Conservation (phyloP, 2,329 filamentous ascomycete genomes). For the Aureobasidium sp. region DNA sequence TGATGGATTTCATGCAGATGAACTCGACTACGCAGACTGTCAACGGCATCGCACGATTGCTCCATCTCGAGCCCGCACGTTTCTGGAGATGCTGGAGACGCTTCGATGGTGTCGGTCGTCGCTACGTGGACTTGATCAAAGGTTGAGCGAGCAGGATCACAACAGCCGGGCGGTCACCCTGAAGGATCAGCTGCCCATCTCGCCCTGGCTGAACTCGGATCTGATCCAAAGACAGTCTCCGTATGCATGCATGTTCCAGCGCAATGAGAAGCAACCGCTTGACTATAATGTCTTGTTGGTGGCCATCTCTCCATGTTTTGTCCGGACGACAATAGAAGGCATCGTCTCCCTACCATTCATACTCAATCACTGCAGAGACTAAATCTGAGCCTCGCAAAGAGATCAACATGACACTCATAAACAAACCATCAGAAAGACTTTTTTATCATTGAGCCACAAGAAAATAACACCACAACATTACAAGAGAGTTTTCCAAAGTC, state of each 20-base stretch:
- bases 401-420: not conserved
- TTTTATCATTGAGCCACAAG: not conserved
- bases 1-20: not conserved
- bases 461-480: not conserved
- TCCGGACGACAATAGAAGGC: not conserved
- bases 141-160: not conserved
- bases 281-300: not conserved
- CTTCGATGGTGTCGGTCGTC: not conserved
- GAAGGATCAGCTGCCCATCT: not conserved
- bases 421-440: not conserved
- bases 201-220: not conserved
- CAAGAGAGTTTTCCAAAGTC: not conserved
- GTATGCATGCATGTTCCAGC: not conserved
- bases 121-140: not conserved
- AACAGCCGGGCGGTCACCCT: not conserved
- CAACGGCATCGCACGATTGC: not conserved
- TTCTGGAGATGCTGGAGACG: slow-evolving; percentile 4
- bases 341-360: not conserved
- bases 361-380: not conserved
- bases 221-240: not conserved
- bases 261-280: not conserved
- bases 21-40: not conserved
- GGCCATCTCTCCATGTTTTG: not conserved
- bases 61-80: not conserved
- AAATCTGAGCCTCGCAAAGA: not conserved